Evolutionary conservation across 2,329 filamentous ascomycete genomes (phyloP), one percentile per base, ranked within the genome.

Genomic region (Incumbomyces lentus): DNA sequence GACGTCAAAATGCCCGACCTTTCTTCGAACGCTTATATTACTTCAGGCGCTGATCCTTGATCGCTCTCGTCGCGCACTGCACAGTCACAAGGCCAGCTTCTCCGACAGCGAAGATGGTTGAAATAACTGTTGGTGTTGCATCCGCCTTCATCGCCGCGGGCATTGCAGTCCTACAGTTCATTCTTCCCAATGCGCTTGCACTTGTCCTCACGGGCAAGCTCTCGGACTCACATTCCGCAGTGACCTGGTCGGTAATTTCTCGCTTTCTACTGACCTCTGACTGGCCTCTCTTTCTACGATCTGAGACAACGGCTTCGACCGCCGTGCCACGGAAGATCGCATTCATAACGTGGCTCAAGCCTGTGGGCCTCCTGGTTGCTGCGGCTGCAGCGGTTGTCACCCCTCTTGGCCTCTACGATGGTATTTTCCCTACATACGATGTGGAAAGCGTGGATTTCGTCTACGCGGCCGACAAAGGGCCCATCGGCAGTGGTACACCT

Each of bases 391-490:
- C 68, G n/a, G 60, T 73, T 4, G 57, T 72, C 2, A 72, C 70
- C 0, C 70, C 70, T 0, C 56, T 73, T 3, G 70, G 70, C 2
- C 57, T 74, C 0, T 67, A 67, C 39, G 64, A 72, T n/a, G 54
- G 59, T 3, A 51, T 70, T 30, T 58, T 58, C 1, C 56, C 56
- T 1, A 43, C 47, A 2, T 19, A 44, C 0, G 47, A 57, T 2
- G 49, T 53, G 8, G 46, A 52, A 1, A 18, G 50, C 1, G 39
- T 55, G 0, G 26, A 54, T 6, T 72, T 73, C 47, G 22, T 57
- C 16, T 71, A 72, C 44, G 47, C 62, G 3, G 40, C 49, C 8
- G 70, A 71, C 40, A 42, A 46, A 0, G 63, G 65, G 5, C 54
- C 65, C 0, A 67, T 70, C 49, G 63, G 64, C 0, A 52, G 56